Percentiles rank a stretch among this genome's conserved stretches.
Evolutionary conservation across 2,329 filamentous ascomycete genomes (phyloP).

Genomic region (Cercospora canescens): DNA sequence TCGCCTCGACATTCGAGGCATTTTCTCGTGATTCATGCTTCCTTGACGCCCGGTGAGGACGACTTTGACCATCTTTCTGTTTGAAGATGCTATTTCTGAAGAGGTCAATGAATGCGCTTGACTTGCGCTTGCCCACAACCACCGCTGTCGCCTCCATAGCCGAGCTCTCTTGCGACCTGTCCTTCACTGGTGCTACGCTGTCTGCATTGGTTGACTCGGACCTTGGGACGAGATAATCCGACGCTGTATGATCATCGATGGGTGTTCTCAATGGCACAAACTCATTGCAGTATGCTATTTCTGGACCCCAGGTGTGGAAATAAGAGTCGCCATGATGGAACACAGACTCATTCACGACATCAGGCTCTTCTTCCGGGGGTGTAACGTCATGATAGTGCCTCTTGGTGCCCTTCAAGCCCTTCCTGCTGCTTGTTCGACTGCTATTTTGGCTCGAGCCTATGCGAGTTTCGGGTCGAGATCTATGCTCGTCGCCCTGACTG

Average conservation of each 20-base stretch:
- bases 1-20: neutral
- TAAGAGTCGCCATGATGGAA: constrained; percentile 26
- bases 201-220: neutral
- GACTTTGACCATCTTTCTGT: constrained; percentile 4
- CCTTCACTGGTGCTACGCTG: too few species aligned
- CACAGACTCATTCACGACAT: neutral
- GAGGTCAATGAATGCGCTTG: constrained; percentile 21
- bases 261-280: constrained; percentile 17
- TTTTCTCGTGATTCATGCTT: neutral
- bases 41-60: neutral
- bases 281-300: constrained; percentile 23
- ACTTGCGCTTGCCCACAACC: constrained; percentile 15
- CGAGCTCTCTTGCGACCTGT: neutral
- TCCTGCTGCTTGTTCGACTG: neutral
- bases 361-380: constrained; percentile 24
- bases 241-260: neutral
- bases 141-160: neutral
- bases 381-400: constrained; percentile 27
- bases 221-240: neutral
- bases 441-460: neutral
- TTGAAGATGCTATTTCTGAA: constrained; percentile 21
- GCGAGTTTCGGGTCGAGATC: neutral
- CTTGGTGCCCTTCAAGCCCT: neutral
- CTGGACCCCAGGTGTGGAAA: constrained; percentile 28
- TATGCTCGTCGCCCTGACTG: neutral